Evolutionary conservation across 768 basidiomycete genomes (phyloP), one percentile per base, ranked within the genome.

Genomic region (Trametes gibbosa): DNA sequence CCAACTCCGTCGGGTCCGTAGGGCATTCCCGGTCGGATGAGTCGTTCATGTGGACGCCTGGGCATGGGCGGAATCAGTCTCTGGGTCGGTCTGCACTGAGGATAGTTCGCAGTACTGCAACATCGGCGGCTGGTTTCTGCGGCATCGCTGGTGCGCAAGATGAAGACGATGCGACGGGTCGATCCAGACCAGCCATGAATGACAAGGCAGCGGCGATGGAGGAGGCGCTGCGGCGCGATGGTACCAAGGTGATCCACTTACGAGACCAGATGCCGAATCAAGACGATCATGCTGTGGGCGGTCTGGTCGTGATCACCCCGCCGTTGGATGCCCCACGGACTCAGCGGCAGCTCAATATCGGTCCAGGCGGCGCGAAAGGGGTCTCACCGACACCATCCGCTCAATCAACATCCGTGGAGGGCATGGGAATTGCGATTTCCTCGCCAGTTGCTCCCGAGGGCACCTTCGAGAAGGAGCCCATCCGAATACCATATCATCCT

Each of bases 391-490:
- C 70, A 6, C 76, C 74, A 10, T 70, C 66, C 1, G 67, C 62
- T 10, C 51, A 50, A 16, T 67, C 63, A 6, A 66, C 51, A 4
- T 68, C 69, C 0, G 65, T 42, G 1, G 71, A 74, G 42, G 68
- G 67, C 12, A 72, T 82, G 0, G 80, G 80, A 12, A 72, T 81
- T 52, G 81, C 80, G 5, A 68, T 81, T 29, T 74, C 79, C 4
- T 70, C 76, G 1, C 74, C 77, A 0, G 66, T 69, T 7, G 58
- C 68, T 2, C 59, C 68, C 6, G 73, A 72, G 4, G 67, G 69
- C 24, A 47, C 56, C 34, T 47, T 50, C 6, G 58, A 27, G 9
- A 45, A 56, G 16, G 56, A 63, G 17, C 66, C 68, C 2, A 60
- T 70, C 21, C 54, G 60, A 41, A 34, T 73, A 16, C 71, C 70